These are phyloP conservation scores for Dianthus caryophyllus DNA, from an alignment of 148 eudicot species.

Conservation along the genomic window DNA sequence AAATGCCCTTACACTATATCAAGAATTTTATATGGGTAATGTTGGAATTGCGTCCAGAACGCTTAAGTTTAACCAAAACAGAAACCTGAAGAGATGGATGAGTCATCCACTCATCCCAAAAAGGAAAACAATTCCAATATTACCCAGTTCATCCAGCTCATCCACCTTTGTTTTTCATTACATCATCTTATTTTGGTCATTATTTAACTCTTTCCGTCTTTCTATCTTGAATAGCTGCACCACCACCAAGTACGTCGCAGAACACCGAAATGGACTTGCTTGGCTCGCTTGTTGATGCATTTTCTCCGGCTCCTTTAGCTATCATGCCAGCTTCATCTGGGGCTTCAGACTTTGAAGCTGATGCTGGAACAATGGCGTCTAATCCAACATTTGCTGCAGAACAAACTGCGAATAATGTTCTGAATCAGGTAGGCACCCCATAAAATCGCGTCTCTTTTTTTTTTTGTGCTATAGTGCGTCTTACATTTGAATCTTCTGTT, in stretches of 20 bases:
- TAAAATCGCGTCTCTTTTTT: background rate
- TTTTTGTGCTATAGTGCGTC: no score
- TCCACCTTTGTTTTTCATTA: background rate
- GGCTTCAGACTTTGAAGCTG: conserved; percentile 33
- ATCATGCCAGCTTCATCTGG: conserved; percentile 48
- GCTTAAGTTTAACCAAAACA: no score
- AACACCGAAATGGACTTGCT: conserved; percentile 67
- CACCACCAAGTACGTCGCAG: conserved; percentile 45
- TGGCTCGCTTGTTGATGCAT: conserved; percentile 71
- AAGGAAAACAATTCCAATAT: no score
- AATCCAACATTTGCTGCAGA: conserved; percentile 41
- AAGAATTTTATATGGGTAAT: no score
- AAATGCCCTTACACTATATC: no score
- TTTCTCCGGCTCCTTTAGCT: conserved; percentile 54
- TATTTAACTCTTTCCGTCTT: background rate
- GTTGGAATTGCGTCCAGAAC: no score
- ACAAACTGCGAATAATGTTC: conserved; percentile 25
- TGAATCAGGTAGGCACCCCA: conserved; percentile 50
- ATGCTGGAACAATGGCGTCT: conserved; percentile 30
- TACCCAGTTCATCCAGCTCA: background rate
- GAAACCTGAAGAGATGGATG: no score
- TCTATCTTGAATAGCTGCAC: conserved; percentile 35
- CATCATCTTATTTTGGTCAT: background rate
- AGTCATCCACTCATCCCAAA: no score
- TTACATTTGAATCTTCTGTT: no score